phyloP scores from a whole-genome alignment of 495 filamentous ascomycete species.

The Lichina pygmaea region DNA sequence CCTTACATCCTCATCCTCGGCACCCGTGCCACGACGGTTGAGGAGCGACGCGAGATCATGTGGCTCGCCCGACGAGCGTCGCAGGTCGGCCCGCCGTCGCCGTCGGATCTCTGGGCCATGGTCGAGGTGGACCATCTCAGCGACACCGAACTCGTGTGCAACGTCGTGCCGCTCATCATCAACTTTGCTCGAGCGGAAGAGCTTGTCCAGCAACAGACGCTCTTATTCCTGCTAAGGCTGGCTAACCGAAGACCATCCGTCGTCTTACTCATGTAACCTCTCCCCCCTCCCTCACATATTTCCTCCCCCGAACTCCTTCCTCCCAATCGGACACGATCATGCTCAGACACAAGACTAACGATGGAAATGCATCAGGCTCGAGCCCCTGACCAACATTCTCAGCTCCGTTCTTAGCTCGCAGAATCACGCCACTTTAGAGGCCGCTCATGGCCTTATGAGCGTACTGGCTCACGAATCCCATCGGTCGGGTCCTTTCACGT shows the following conservation, averaged over 20 bases:
- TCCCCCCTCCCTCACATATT: no score
- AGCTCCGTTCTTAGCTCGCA: constrained; percentile 27
- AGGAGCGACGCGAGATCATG: constrained; percentile 10
- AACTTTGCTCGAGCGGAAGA: constrained; percentile 30
- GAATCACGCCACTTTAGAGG: constrained; percentile 19
- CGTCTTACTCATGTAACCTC: constrained; percentile 20
- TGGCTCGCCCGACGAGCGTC: constrained; percentile 17
- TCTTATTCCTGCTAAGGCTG: constrained; percentile 23
- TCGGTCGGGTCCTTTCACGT: no score
- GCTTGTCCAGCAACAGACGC: constrained; percentile 20
- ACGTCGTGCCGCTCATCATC: constrained; percentile 25
- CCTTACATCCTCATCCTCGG: constrained; percentile 10
- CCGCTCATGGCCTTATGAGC: constrained; percentile 22
- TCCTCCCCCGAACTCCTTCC: neutral
- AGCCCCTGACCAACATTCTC: constrained; percentile 21
- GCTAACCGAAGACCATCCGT: constrained; percentile 19
- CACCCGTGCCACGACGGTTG: constrained; percentile 10
- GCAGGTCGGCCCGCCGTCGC: constrained; percentile 12
- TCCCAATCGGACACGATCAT: no score
- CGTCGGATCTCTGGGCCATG: constrained; percentile 11
- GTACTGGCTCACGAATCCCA: constrained; percentile 20
- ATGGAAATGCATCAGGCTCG: constrained; percentile 12
- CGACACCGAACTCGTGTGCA: constrained; percentile 28
- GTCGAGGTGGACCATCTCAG: constrained; percentile 17
- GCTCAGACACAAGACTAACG: neutral